phyloP scores from a whole-genome alignment of 139 green algal species.

The Chlorella sp. region DNA sequence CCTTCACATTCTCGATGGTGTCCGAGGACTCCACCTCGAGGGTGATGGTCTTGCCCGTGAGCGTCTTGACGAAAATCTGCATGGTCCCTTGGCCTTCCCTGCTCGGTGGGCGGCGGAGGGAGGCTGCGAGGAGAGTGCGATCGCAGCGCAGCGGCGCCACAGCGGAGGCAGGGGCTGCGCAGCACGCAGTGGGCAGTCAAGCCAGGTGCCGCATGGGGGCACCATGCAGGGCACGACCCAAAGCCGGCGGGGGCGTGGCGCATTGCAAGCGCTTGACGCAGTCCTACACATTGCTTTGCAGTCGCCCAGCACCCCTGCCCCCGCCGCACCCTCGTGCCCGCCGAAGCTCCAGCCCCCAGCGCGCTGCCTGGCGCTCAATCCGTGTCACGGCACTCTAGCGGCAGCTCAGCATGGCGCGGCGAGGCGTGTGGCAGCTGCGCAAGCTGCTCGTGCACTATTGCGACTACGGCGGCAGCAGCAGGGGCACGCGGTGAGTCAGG shows the following conservation, averaged over 20 bases:
- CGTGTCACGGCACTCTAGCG: not conserved
- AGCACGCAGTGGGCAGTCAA: too few species aligned
- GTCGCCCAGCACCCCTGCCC: too few species aligned
- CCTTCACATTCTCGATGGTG: conserved; percentile 95
- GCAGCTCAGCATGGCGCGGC: conserved; percentile 43
- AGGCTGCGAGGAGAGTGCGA: too few species aligned
- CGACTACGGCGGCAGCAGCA: conserved; percentile 53
- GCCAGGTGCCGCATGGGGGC: too few species aligned
- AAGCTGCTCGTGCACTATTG: conserved; percentile 52
- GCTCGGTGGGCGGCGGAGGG: too few species aligned
- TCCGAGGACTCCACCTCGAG: conserved; percentile 88
- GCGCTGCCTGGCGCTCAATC: not conserved
- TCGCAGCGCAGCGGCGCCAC: not conserved
- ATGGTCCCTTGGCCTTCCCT: conserved; percentile 47
- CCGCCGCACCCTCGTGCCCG: too few species aligned
- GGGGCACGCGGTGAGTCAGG: conserved; percentile 39
- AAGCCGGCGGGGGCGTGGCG: too few species aligned
- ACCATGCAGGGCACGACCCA: too few species aligned
- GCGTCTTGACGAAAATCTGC: conserved; percentile 92
- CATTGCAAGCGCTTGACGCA: too few species aligned
- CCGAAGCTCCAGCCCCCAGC: not conserved
- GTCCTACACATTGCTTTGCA: too few species aligned
- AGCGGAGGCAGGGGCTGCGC: not conserved
- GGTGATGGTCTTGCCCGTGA: conserved; percentile 96
- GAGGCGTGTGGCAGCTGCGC: conserved; percentile 58